Conservation (phyloP, 192 early-diverging fungal genomes). For the Coemansia sp. region DNA sequence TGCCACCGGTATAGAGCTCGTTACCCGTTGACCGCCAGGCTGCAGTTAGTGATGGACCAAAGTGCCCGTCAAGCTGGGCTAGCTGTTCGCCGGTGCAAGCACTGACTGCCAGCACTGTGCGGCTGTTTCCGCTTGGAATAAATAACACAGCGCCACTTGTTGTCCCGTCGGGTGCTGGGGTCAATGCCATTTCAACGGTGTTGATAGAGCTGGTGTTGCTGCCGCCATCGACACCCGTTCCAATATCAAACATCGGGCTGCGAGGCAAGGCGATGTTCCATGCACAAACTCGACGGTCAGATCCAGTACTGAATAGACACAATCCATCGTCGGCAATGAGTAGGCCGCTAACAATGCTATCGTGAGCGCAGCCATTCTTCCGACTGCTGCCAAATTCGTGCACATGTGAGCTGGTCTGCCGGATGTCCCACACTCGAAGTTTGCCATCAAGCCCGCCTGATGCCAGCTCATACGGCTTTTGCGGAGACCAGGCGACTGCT, state of each 20-base stretch:
- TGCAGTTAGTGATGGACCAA: slow-evolving; percentile 58
- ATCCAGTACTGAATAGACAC: slow-evolving; percentile 55
- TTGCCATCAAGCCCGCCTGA: slow-evolving; percentile 73
- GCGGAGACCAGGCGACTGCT: slow-evolving; percentile 71
- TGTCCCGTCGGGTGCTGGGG: slow-evolving; percentile 12
- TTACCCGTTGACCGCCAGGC: slow-evolving; percentile 52
- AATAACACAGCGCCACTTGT: slow-evolving; percentile 41
- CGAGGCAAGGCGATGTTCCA: slow-evolving; percentile 47
- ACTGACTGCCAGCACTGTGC: slow-evolving; percentile 57
- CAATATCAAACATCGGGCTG: background rate
- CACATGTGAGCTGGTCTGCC: slow-evolving; percentile 65
- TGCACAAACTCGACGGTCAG: slow-evolving; percentile 60
- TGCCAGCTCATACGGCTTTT: slow-evolving; percentile 63
- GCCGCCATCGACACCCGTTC: background rate
- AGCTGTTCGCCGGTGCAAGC: slow-evolving; percentile 55
- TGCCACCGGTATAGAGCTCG: slow-evolving; percentile 63
- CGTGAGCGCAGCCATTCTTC: slow-evolving; percentile 49
- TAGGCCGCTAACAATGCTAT: slow-evolving; percentile 61
- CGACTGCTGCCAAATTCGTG: slow-evolving; percentile 51
- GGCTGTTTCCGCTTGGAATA: slow-evolving; percentile 54
- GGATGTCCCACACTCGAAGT: slow-evolving; percentile 80
- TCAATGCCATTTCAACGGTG: slow-evolving; percentile 39
- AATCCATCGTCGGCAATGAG: slow-evolving; percentile 60
- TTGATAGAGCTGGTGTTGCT: background rate
- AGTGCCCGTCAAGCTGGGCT: slow-evolving; percentile 58